Evolutionary conservation across 1,139 yeast genomes (phyloP), one percentile per base, ranked within the genome.

Genomic region (Yamadazyma spencermartinsiae): DNA sequence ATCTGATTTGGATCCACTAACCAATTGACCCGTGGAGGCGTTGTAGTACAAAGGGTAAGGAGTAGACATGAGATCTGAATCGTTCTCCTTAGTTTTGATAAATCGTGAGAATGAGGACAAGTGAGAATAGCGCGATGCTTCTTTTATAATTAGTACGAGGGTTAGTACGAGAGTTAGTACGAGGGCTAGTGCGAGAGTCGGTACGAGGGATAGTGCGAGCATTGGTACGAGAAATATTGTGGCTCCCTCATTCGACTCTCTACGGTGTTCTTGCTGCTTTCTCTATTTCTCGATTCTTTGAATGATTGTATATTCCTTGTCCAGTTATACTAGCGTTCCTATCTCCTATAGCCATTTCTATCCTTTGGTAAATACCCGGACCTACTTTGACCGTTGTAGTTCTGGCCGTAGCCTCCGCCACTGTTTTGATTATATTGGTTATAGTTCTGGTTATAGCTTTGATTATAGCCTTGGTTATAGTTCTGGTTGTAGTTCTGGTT

Each of bases 261-360:
- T n/a, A n/a, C n/a, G n/a, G n/a, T n/a, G n/a, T n/a, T n/a, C n/a
- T n/a, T n/a, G n/a, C 28, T 25, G 7, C 7, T 6, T 32, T 30
- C 29, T 27, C 31, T 16, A 24, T 33, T 31, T 23, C 25, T 26
- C 32, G 31, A 32, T 16, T 12, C 21, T 25, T 33, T 33, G 15
- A 31, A 30, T 25, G 29, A 25, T 33, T 16, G 10, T 14, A 6
- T 13, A 16, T 25, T 7, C 4, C 11, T 19, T 14, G 13, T 4
- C 25, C 18, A 31, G 6, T 32, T 20, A 18, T 21, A 4, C 9
- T 19, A 19, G 6, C 9, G 21, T 19, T 16, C 10, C 34, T 41
- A 50, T 36, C 48, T 37, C 36, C 56, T 51, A 43, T 55, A 56
- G 6, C 58, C 56, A 40, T 57, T 56, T 35, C 45, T 41, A 29